Evolutionary conservation across 257 asterid species (phyloP), one percentile per base, ranked within the genome.

Genomic region (Nemophila menziesii): DNA sequence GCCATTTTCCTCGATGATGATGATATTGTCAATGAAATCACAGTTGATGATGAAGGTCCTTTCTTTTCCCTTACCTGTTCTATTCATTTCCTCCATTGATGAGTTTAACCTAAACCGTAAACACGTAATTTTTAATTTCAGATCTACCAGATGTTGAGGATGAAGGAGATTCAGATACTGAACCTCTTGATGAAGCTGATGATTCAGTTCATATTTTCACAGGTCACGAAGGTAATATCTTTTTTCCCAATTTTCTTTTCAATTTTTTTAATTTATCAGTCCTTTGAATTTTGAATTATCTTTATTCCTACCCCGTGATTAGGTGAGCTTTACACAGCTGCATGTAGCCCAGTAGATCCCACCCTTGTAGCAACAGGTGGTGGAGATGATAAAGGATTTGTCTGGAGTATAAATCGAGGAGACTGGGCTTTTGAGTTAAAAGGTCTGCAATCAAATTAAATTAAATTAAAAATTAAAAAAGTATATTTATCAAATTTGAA

Each of bases 321-420:
- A 89, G 96, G 82, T 61, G 98, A 90, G 65, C 58, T 90, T 23
- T 90, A 85, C 55, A 33, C 79, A 20, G 86, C 49, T 46, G 78
- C 76, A 12, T 76, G 96, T 70, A 85, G 98, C 61, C 94, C 93
- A 13, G 63, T 81, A 40, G 93, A 90, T 67, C 69, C 83, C 50
- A 53, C 64, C 9, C 60, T 90, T 55, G 98, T 90, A 54, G 98
- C 92, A 55, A 90, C 93, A 36, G 96, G 98, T 22, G 98, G 93
- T 53, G 94, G 93, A 48, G 98, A 90, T 67, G 93, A 90, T 71
- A 85, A 56, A 70, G 98, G 86, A 39, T 90, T 81, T 45, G 33
- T 85, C 24, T 90, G 98, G 98, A 75, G 43, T 52, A 79, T 81
- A 54, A 61, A 62, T 49, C 82, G 57, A 50, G 92, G 97, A 39